Conservation (phyloP, 371 early-diverging fungal genomes). For the Mortierella sp. region DNA sequence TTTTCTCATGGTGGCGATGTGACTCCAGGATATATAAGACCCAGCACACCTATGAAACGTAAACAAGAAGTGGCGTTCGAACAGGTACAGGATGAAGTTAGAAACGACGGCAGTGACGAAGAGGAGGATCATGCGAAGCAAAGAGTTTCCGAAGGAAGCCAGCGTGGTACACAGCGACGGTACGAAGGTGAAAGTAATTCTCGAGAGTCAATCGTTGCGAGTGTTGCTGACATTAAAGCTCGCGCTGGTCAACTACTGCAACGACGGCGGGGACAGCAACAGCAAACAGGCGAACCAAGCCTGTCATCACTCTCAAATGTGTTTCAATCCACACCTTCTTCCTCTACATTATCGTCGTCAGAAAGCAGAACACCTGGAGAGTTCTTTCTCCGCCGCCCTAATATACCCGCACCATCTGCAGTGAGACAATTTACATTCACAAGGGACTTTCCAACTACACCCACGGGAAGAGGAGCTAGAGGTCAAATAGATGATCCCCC, state of each 20-base stretch:
- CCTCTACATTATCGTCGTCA: slow-evolving; percentile 1
- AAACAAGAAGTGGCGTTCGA: slow-evolving; percentile 5
- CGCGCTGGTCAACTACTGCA: background rate
- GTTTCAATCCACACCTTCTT: background rate
- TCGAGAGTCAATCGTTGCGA: background rate
- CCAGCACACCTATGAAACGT: slow-evolving; percentile 8
- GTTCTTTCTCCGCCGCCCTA: background rate
- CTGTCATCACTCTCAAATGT: slow-evolving; percentile 3
- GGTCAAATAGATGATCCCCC: background rate
- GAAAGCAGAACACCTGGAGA: background rate
- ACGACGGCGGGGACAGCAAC: background rate
- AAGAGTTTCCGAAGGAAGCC: background rate
- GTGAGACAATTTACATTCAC: background rate
- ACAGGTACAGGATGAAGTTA: background rate
- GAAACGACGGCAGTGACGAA: background rate
- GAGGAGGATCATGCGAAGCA: background rate
- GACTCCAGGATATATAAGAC: background rate
- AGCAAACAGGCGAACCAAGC: background rate
- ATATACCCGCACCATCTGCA: background rate
- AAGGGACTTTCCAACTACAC: slow-evolving; percentile 4
- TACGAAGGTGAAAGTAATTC: background rate
- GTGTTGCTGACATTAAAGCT: background rate
- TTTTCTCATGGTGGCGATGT: background rate
- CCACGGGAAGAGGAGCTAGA: slow-evolving; percentile 1
- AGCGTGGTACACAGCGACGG: background rate